Evolutionary conservation across 2,329 filamentous ascomycete species (phyloP).

Genomic region (Alternaria incomplexa): DNA sequence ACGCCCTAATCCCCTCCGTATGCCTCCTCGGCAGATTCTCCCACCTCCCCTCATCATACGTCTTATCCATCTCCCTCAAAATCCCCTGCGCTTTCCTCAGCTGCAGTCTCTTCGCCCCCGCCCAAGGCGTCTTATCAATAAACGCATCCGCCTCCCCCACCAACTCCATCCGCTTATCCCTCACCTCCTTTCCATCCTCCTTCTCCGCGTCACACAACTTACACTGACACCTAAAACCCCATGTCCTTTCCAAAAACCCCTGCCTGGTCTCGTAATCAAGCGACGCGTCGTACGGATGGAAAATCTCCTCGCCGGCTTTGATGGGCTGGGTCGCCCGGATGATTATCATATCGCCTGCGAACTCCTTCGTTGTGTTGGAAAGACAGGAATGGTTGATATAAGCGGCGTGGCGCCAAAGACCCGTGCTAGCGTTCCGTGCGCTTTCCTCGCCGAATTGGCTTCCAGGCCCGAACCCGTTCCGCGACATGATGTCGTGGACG

Average conservation of each 20-base stretch:
- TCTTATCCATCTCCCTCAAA: conserved; percentile 26
- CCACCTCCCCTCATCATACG: conserved; percentile 31
- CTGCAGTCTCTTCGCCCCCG: conserved; percentile 32
- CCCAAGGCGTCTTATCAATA: conserved; percentile 33
- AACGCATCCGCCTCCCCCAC: conserved; percentile 32
- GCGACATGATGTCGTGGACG: conserved; percentile 51
- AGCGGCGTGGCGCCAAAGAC: conserved; percentile 51
- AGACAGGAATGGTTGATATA: conserved; percentile 56
- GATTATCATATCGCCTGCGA: conserved; percentile 48
- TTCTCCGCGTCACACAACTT: conserved; percentile 47
- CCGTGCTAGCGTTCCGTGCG: conserved; percentile 36
- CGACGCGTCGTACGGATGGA: conserved; percentile 35
- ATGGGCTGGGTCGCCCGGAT: conserved; percentile 50
- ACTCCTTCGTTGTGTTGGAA: conserved; percentile 50
- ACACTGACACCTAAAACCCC: conserved; percentile 54
- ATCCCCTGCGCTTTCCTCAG: conserved; percentile 33
- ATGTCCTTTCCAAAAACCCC: conserved; percentile 37
- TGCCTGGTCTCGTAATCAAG: conserved; percentile 45
- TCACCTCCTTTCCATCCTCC: conserved; percentile 24
- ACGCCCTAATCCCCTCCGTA: conserved; percentile 20
- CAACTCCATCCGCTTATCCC: conserved; percentile 33
- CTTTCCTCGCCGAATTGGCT: conserved; percentile 31
- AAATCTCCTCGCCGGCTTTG: conserved; percentile 29
- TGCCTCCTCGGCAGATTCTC: conserved; percentile 24
- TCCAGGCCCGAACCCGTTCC: conserved; percentile 55